These are phyloP conservation scores for Mycena venus DNA, from an alignment of 768 basidiomycete genomes.

Conservation along the genomic window DNA sequence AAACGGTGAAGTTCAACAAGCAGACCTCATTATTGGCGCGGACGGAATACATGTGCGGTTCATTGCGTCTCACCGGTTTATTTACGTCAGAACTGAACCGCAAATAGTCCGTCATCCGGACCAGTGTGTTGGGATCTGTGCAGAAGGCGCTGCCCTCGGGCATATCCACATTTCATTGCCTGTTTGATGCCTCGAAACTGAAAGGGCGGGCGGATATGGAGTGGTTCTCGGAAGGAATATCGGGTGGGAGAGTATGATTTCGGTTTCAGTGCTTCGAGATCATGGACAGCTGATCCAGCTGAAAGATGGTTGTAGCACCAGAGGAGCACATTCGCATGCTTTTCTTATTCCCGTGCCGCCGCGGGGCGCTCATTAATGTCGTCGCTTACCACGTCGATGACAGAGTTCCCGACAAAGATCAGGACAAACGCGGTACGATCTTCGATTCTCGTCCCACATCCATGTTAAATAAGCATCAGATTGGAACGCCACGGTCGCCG, in stretches of 20 bases:
- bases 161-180: constrained; percentile 16
- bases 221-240: constrained; percentile 25
- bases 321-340: constrained; percentile 19
- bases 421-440: constrained; percentile 7
- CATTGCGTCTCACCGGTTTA: too few species aligned
- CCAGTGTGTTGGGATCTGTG: constrained; percentile 18
- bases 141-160: constrained; percentile 11
- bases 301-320: background rate
- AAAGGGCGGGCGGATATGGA: constrained; percentile 7
- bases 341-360: constrained; percentile 13
- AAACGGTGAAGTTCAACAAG: constrained; percentile 9
- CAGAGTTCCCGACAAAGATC: constrained; percentile 18
- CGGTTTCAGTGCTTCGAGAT: too few species aligned
- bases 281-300: too few species aligned
- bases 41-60: constrained; percentile 24
- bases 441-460: background rate
- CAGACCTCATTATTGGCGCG: constrained; percentile 21
- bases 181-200: constrained; percentile 19
- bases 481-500: constrained; percentile 5
- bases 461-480: background rate
- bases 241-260: background rate
- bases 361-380: constrained; percentile 18
- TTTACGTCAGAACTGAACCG: background rate
- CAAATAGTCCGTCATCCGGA: constrained; percentile 18
- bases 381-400: constrained; percentile 27